phyloP scores from a whole-genome alignment of 768 basidiomycete species.

The Lactifluus piperatus region DNA sequence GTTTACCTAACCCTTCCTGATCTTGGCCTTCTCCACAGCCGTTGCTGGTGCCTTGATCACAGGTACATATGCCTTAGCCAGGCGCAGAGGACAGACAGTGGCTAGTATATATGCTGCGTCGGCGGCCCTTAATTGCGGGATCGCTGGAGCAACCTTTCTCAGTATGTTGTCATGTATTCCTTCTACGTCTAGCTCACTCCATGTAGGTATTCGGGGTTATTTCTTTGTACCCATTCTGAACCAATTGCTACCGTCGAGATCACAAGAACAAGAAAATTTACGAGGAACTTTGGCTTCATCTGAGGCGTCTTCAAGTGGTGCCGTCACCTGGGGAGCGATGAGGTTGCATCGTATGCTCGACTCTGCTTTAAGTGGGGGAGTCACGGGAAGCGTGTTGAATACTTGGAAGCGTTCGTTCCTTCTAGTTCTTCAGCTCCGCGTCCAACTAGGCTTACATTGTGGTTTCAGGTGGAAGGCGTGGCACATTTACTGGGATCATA shows the following conservation, averaged over 20 bases:
- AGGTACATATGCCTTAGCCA: slow-evolving; percentile 39
- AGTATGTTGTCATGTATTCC: slow-evolving; percentile 36
- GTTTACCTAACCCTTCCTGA: slow-evolving; percentile 23
- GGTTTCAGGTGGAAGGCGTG: slow-evolving; percentile 48
- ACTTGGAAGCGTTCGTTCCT: slow-evolving; percentile 48
- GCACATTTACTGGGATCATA: slow-evolving; percentile 48
- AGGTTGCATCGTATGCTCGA: slow-evolving; percentile 57
- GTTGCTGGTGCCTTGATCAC: slow-evolving; percentile 41
- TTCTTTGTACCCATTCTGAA: slow-evolving; percentile 56
- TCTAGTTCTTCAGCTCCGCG: neutral
- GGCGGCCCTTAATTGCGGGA: slow-evolving; percentile 62
- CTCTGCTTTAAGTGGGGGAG: slow-evolving; percentile 61
- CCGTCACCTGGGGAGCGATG: slow-evolving; percentile 42
- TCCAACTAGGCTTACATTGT: slow-evolving; percentile 2
- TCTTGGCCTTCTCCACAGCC: slow-evolving; percentile 34
- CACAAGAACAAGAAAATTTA: slow-evolving; percentile 38
- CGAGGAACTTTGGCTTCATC: slow-evolving; percentile 23
- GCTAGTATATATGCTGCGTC: slow-evolving; percentile 38
- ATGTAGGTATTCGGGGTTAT: slow-evolving; percentile 66
- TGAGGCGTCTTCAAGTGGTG: slow-evolving; percentile 6
- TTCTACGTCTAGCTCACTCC: neutral
- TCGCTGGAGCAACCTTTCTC: slow-evolving; percentile 72
- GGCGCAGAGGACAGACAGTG: slow-evolving; percentile 38
- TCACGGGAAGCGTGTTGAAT: slow-evolving; percentile 54
- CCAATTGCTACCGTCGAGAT: slow-evolving; percentile 35